Evolutionary conservation across 805 yeast genomes (phyloP).

Genomic region (Wickerhamomyces silvicola): DNA sequence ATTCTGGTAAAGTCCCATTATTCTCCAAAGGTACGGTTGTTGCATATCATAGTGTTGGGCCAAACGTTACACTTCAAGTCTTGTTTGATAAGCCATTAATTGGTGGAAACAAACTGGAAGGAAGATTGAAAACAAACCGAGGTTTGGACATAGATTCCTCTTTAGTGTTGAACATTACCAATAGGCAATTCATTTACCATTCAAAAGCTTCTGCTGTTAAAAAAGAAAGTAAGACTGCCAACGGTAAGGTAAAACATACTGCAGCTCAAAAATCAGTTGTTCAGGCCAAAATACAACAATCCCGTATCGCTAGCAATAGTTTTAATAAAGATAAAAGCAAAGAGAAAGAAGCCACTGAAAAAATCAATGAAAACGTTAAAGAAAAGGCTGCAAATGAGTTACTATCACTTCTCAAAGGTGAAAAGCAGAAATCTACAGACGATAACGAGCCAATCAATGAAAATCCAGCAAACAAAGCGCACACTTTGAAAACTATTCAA

Average conservation of each 20-base stretch:
- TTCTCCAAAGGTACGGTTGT: slow-evolving; percentile 89
- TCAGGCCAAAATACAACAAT: too few species aligned
- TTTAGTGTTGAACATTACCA: slow-evolving; percentile 68
- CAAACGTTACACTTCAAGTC: slow-evolving; percentile 57
- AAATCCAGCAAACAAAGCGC: slow-evolving; percentile 21
- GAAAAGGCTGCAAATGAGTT: slow-evolving; percentile 36
- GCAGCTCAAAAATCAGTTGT: slow-evolving; percentile 15
- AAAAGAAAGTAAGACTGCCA: slow-evolving; percentile 24
- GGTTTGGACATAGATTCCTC: slow-evolving; percentile 82
- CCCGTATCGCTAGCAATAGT: neutral
- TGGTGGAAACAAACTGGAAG: slow-evolving; percentile 78
- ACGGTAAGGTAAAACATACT: slow-evolving; percentile 28
- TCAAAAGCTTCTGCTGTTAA: slow-evolving; percentile 49
- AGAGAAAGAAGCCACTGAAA: slow-evolving; percentile 1
- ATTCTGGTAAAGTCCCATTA: slow-evolving; percentile 83
- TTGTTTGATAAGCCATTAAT: slow-evolving; percentile 78
- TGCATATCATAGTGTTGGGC: slow-evolving; percentile 56
- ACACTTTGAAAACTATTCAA: slow-evolving; percentile 10
- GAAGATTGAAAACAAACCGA: slow-evolving; percentile 68
- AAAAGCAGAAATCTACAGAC: slow-evolving; percentile 7
- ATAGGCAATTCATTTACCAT: slow-evolving; percentile 70
- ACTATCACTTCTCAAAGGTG: slow-evolving; percentile 36
- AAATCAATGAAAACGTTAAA: slow-evolving; percentile 17
- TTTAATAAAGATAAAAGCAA: slow-evolving; percentile 3
- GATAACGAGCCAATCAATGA: slow-evolving; percentile 10